These are phyloP conservation scores for Caloboletus firmus DNA, from an alignment of 1,284 basidiomycete genomes.

Conservation along the genomic window DNA sequence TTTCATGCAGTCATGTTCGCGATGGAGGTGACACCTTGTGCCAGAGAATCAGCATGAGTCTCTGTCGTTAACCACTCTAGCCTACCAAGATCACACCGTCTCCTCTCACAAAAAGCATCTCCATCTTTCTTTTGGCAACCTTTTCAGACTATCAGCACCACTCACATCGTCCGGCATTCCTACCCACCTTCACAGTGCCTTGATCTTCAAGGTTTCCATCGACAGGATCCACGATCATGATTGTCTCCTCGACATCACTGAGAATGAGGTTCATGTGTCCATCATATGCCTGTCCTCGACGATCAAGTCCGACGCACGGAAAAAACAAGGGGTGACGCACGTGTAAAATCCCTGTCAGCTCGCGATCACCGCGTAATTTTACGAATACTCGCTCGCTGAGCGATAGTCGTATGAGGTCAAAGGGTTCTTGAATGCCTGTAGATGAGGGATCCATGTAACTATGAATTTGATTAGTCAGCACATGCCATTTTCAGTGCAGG, in stretches of 20 bases:
- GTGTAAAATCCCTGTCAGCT: slow-evolving; percentile 91
- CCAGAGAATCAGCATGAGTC: slow-evolving; percentile 10
- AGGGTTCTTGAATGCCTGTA: slow-evolving; percentile 89
- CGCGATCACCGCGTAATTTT: slow-evolving; percentile 94
- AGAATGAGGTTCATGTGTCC: slow-evolving; percentile 99
- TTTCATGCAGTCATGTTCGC: slow-evolving; percentile 45
- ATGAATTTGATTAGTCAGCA: slow-evolving; percentile 34
- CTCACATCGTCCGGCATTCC: neutral
- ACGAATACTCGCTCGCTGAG: slow-evolving; percentile 96
- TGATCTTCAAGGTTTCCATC: slow-evolving; percentile 54
- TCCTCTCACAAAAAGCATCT: slow-evolving; percentile 98
- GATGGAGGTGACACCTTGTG: slow-evolving; percentile 73
- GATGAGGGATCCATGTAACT: slow-evolving; percentile 67
- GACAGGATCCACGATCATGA: slow-evolving; percentile 82
- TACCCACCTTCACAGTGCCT: slow-evolving; percentile 60
- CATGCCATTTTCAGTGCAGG: slow-evolving; percentile 23
- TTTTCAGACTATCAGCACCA: slow-evolving; percentile 37
- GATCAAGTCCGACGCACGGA: slow-evolving; percentile 14
- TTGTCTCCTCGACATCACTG: slow-evolving; percentile 95
- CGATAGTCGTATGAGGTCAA: slow-evolving; percentile 95
- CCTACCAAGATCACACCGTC: slow-evolving; percentile 90
- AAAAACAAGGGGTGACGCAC: slow-evolving; percentile 48
- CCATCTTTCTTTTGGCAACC: slow-evolving; percentile 93
- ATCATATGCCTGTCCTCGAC: slow-evolving; percentile 82
- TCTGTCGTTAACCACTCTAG: slow-evolving; percentile 14